Percentiles rank a stretch among this genome's conserved stretches.
Conservation (phyloP, 2,329 filamentous ascomycete species). For the Cryphonectria parasitica region DNA sequence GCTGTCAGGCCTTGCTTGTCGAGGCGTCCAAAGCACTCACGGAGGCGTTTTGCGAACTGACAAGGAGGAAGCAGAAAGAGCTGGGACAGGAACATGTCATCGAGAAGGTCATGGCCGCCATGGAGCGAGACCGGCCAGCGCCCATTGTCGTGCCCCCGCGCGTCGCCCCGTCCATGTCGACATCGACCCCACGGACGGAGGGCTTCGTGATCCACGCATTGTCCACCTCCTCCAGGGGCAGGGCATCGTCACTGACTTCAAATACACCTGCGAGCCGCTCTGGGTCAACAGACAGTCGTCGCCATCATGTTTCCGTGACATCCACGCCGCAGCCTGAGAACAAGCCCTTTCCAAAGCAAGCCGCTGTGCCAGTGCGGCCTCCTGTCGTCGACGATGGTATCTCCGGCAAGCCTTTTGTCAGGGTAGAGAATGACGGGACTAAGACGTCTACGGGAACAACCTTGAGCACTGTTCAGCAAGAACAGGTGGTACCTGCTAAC, state of each 20-base stretch:
- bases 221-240: slow-evolving; percentile 26
- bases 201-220: slow-evolving; percentile 23
- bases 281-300: slow-evolving; percentile 17
- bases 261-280: slow-evolving; percentile 14
- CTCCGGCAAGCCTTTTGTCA: slow-evolving; percentile 57
- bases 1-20: slow-evolving; percentile 52
- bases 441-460: slow-evolving; percentile 4
- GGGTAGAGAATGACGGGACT: slow-evolving; percentile 41
- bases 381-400: slow-evolving; percentile 53
- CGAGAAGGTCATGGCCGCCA: slow-evolving; percentile 48
- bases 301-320: slow-evolving; percentile 1
- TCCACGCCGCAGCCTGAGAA: slow-evolving; percentile 32
- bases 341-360: slow-evolving; percentile 27
- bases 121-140: slow-evolving; percentile 27
- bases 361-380: slow-evolving; percentile 29
- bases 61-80: slow-evolving; percentile 44
- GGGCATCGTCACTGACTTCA: slow-evolving; percentile 27
- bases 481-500: background rate
- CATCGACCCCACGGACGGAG: slow-evolving; percentile 22
- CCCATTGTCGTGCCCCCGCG: slow-evolving; percentile 19
- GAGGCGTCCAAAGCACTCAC: slow-evolving; percentile 54
- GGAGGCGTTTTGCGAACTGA: slow-evolving; percentile 54
- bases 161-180: background rate
- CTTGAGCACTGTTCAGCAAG: background rate
- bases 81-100: slow-evolving; percentile 50